Evolutionary conservation across 1,139 yeast genomes (phyloP).

Genomic region (Chernovozyma sophiae-reginae): DNA sequence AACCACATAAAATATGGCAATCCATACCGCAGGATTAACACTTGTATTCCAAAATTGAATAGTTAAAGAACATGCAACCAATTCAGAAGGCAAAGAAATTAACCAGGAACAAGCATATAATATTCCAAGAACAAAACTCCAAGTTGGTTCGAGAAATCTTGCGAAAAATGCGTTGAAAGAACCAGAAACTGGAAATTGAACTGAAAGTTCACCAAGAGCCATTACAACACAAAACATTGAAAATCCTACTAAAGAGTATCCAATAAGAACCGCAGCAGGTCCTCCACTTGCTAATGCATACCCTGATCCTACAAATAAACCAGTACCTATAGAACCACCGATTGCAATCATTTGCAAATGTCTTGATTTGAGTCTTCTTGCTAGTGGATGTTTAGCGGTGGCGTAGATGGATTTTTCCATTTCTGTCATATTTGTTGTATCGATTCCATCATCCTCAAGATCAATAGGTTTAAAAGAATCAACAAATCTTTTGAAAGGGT

Average conservation of each 20-base stretch:
- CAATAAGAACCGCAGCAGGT: constrained; percentile 61
- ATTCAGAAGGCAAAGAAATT: constrained; percentile 40
- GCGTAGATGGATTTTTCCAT: constrained; percentile 36
- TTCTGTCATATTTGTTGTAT: constrained; percentile 25
- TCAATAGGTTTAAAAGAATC: constrained; percentile 41
- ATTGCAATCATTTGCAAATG: constrained; percentile 45
- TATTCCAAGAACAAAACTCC: constrained; percentile 51
- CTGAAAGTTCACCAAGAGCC: constrained; percentile 59
- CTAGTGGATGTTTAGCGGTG: constrained; percentile 34
- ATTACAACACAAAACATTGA: constrained; percentile 51
- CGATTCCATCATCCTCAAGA: constrained; percentile 39
- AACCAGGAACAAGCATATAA: constrained; percentile 42
- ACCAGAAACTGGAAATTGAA: constrained; percentile 59
- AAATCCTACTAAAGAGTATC: constrained; percentile 39
- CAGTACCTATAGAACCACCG: constrained; percentile 45
- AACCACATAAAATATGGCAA: constrained; percentile 35
- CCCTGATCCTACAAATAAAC: constrained; percentile 66
- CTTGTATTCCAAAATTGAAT: constrained; percentile 36
- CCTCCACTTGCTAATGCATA: constrained; percentile 64
- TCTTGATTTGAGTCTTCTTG: constrained; percentile 34
- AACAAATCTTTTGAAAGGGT: constrained; percentile 18
- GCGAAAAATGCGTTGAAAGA: constrained; percentile 54
- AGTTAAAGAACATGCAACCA: constrained; percentile 43
- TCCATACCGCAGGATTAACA: constrained; percentile 42
- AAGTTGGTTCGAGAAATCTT: constrained; percentile 58